phyloP scores from a whole-genome alignment of 2,329 filamentous ascomycete genomes.

The Dactylellina drechsleri region DNA sequence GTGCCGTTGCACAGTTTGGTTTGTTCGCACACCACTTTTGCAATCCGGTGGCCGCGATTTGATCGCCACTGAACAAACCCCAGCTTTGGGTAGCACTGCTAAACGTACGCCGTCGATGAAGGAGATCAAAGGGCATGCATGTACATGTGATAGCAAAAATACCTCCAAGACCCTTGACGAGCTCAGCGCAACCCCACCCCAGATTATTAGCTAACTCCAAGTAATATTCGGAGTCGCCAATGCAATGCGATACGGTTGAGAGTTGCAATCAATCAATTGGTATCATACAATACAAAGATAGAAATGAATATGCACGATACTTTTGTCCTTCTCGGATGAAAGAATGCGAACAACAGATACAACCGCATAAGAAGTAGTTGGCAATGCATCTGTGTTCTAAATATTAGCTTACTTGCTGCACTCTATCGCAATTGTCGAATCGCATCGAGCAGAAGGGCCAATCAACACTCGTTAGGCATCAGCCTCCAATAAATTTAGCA shows the following conservation, averaged over 20 bases:
- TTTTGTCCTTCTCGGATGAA: slow-evolving; percentile 4
- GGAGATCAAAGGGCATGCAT: not conserved
- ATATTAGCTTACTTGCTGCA: not conserved
- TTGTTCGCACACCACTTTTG: too few species aligned
- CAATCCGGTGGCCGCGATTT: slow-evolving; percentile 27
- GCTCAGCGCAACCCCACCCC: slow-evolving; percentile 15
- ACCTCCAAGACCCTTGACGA: not conserved
- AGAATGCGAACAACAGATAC: slow-evolving; percentile 20
- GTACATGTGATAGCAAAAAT: slow-evolving; percentile 38
- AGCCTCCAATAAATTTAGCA: slow-evolving; percentile 4
- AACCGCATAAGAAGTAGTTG: slow-evolving; percentile 23
- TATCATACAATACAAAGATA: not conserved
- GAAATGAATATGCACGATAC: not conserved
- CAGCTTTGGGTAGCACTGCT: slow-evolving; percentile 1
- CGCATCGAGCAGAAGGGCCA: slow-evolving; percentile 16
- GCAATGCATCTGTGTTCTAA: slow-evolving; percentile 29
- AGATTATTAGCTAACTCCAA: not conserved
- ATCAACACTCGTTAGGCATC: slow-evolving; percentile 30
- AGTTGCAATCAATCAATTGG: not conserved
- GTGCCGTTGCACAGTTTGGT: slow-evolving; percentile 35
- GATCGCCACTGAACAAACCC: slow-evolving; percentile 35
- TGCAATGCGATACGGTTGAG: not conserved
- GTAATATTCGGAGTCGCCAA: slow-evolving; percentile 1
- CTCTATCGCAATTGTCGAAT: slow-evolving; percentile 6
- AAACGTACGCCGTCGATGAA: not conserved